These are phyloP conservation scores for Diaporthe capsici DNA, from an alignment of 2,329 filamentous ascomycete species.

Conservation along the genomic window DNA sequence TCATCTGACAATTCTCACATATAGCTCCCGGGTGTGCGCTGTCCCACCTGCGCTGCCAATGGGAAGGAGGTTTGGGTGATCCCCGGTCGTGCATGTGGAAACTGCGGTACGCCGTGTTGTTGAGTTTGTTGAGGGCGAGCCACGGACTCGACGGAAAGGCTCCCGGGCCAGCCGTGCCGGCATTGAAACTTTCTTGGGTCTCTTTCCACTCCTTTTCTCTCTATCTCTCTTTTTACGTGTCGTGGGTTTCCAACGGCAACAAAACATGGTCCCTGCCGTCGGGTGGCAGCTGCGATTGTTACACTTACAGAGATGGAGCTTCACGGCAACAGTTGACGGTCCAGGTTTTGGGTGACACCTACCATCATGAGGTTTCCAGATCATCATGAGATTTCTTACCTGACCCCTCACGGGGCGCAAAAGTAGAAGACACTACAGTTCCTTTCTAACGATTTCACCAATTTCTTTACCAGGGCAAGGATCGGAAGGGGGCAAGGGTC, in stretches of 20 bases:
- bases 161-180: not conserved
- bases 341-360: slow-evolving; percentile 23
- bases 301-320: slow-evolving; percentile 41
- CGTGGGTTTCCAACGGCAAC: not conserved
- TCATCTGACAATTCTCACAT: slow-evolving; percentile 24
- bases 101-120: slow-evolving; percentile 63
- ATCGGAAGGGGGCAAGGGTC: not conserved
- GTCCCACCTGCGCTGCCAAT: slow-evolving; percentile 63
- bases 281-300: slow-evolving; percentile 40
- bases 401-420: slow-evolving; percentile 38
- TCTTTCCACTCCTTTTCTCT: not conserved
- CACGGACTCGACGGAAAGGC: slow-evolving; percentile 14
- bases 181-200: not conserved
- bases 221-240: slow-evolving; percentile 7
- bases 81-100: slow-evolving; percentile 64
- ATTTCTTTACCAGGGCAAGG: slow-evolving; percentile 19
- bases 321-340: slow-evolving; percentile 39
- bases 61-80: slow-evolving; percentile 71
- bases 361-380: slow-evolving; percentile 25
- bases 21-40: slow-evolving; percentile 64
- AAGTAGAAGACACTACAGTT: slow-evolving; percentile 38
- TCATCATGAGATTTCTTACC: slow-evolving; percentile 28
- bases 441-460: slow-evolving; percentile 33
- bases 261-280: slow-evolving; percentile 27
- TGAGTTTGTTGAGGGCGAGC: slow-evolving; percentile 40